Evolutionary conservation across 257 asterid genomes (phyloP), one percentile per base, ranked within the genome.

Genomic region (Paulownia fortunei): DNA sequence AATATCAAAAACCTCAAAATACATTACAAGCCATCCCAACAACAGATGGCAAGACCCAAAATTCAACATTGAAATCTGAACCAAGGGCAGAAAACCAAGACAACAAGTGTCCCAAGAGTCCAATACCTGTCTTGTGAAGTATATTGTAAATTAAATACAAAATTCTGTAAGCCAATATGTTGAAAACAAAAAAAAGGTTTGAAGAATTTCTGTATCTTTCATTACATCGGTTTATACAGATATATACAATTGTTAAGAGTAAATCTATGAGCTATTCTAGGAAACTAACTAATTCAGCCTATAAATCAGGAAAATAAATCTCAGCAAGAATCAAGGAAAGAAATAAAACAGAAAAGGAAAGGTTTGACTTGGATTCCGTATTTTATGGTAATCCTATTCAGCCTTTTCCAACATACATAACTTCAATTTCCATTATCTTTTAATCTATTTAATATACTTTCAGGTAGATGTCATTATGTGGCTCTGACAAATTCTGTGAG

Each of bases 351-450:
- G n/a, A n/a, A n/a, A n/a, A n/a, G n/a, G n/a, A n/a, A n/a, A n/a
- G n/a, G n/a, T n/a, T n/a, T n/a, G n/a, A n/a, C n/a, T n/a, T n/a
- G n/a, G n/a, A n/a, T n/a, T n/a, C n/a, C n/a, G n/a, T n/a, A n/a
- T n/a, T n/a, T n/a, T n/a, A n/a, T n/a, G n/a, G n/a, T n/a, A n/a
- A n/a, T n/a, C n/a, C n/a, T n/a, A n/a, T n/a, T n/a, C n/a, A n/a
- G n/a, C n/a, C n/a, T n/a, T n/a, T n/a, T n/a, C n/a, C n/a, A n/a
- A n/a, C n/a, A n/a, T n/a, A n/a, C 9, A 18, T 37, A 54, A 30
- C 15, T 76, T 21, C 37, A 76, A 27, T 16, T 68, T 76, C 68
- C 21, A 66, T 51, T 16, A 41, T 27, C 34, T 64, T 26, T 21
- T 26, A 24, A 32, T 36, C 8, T 26, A 18, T 19, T 0, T 26